Percentiles rank a stretch among this genome's conserved stretches.
Conservation (phyloP, 2,329 filamentous ascomycete genomes). For the Colletotrichum sp. region DNA sequence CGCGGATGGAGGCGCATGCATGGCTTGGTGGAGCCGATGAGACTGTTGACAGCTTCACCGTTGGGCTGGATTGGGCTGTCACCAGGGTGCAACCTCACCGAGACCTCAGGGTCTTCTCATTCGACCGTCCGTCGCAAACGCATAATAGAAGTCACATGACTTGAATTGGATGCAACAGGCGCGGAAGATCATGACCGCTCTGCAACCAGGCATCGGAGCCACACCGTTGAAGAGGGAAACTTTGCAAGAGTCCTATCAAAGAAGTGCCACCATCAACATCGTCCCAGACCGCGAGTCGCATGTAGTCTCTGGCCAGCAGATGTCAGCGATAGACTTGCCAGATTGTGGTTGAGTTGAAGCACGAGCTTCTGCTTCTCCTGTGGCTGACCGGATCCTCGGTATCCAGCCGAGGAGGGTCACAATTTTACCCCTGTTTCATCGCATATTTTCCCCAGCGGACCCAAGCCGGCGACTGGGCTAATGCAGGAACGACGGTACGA, state of each 20-base stretch:
- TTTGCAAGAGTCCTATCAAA: neutral
- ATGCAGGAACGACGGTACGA: conserved; percentile 22
- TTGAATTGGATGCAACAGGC: neutral
- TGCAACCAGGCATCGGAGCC: neutral
- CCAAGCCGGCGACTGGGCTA: conserved; percentile 16
- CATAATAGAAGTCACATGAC: conserved; percentile 1
- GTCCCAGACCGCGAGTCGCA: neutral
- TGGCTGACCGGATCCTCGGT: conserved; percentile 17
- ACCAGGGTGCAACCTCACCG: conserved; percentile 12
- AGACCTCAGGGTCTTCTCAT: neutral
- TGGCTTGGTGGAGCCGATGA: neutral
- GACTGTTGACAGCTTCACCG: neutral
- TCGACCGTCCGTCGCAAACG: neutral
- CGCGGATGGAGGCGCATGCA: neutral
- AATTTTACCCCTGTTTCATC: conserved; percentile 23
- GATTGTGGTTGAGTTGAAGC: neutral
- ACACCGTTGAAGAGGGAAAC: neutral
- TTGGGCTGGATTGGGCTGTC: conserved; percentile 17
- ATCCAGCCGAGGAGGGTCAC: conserved; percentile 19
- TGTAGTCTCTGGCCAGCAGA: neutral
- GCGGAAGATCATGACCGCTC: neutral
- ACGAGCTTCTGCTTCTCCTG: conserved; percentile 7
- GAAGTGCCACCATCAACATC: neutral
- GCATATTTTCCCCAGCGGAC: conserved; percentile 17
- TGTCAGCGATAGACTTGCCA: neutral